Conservation (phyloP, 169 alveolate genomes). For the Cryptosporidium xiaoi region DNA sequence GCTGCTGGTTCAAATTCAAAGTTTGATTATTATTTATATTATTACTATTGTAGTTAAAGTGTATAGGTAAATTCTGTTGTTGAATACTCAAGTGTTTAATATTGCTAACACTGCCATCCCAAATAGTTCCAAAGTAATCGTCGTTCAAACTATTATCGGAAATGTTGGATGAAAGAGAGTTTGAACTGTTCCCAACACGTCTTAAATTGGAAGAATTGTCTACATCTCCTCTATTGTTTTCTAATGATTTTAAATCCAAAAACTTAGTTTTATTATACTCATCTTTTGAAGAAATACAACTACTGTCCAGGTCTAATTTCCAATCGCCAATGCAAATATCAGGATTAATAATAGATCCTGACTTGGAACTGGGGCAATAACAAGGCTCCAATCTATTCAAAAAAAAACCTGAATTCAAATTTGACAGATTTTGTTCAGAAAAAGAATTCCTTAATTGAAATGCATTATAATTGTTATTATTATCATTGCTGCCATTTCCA, state of each 20-base stretch:
- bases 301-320: not conserved
- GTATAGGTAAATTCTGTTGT: too few relatives aligned
- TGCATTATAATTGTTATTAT: too few relatives aligned
- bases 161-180: slow-evolving; percentile 46
- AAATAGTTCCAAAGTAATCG: slow-evolving; percentile 17
- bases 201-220: slow-evolving; percentile 24
- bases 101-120: not conserved
- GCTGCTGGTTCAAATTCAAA: not conserved
- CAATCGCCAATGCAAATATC: not conserved
- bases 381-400: too few relatives aligned
- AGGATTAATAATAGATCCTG: not conserved
- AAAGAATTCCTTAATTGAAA: not conserved
- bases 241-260: not conserved
- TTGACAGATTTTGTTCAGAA: not conserved
- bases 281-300: slow-evolving; percentile 2
- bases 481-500: too few relatives aligned
- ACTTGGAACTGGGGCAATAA: not conserved
- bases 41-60: too few relatives aligned
- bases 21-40: not conserved
- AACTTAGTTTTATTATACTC: slow-evolving; percentile 14
- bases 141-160: slow-evolving; percentile 48
- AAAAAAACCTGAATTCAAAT: not conserved
- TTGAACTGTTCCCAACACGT: slow-evolving; percentile 53
- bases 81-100: too few relatives aligned
- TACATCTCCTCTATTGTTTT: slow-evolving; percentile 5